These are phyloP conservation scores for Pythium pyrilobum DNA, from an alignment of 352 stramenopile genomes.

Conservation along the genomic window DNA sequence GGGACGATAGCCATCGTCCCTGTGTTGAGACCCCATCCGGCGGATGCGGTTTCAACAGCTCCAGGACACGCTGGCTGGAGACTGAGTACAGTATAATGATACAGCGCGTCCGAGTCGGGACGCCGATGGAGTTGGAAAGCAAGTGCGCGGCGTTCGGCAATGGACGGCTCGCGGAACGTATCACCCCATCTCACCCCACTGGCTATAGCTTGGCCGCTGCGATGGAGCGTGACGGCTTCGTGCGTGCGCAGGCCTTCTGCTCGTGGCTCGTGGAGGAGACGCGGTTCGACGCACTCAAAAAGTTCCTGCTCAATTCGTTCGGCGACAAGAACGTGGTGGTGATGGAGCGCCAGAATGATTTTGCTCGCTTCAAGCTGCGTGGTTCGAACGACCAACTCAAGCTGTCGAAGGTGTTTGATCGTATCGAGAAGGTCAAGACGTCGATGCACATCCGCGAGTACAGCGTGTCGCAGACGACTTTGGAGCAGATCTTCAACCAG, in stretches of 20 bases:
- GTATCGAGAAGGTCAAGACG: constrained; percentile 53
- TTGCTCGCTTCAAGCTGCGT: constrained; percentile 63
- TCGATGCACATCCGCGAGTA: constrained; percentile 76
- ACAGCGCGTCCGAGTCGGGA: too few species aligned
- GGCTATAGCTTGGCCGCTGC: constrained; percentile 55
- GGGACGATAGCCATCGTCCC: too few species aligned
- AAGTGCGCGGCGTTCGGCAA: constrained; percentile 47
- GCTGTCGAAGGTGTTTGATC: constrained; percentile 64
- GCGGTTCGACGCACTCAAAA: constrained; percentile 36
- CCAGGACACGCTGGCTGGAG: too few species aligned
- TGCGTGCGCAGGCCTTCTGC: constrained; percentile 36
- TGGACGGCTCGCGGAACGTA: constrained; percentile 36
- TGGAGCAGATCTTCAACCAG: constrained; percentile 91
- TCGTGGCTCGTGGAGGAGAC: constrained; percentile 66
- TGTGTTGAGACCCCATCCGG: too few species aligned
- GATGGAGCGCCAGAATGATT: constrained; percentile 68
- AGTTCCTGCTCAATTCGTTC: constrained; percentile 42
- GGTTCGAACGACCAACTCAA: constrained; percentile 32
- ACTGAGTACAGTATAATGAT: too few species aligned
- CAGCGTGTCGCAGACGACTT: constrained; percentile 80
- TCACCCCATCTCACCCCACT: constrained; percentile 46
- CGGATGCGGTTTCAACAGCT: too few species aligned
- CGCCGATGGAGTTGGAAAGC: constrained; percentile 34
- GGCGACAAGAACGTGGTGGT: constrained; percentile 35
- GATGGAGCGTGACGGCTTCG: constrained; percentile 43